Conservation (phyloP, 352 stramenopile genomes). For the Phytophthora multivora region DNA sequence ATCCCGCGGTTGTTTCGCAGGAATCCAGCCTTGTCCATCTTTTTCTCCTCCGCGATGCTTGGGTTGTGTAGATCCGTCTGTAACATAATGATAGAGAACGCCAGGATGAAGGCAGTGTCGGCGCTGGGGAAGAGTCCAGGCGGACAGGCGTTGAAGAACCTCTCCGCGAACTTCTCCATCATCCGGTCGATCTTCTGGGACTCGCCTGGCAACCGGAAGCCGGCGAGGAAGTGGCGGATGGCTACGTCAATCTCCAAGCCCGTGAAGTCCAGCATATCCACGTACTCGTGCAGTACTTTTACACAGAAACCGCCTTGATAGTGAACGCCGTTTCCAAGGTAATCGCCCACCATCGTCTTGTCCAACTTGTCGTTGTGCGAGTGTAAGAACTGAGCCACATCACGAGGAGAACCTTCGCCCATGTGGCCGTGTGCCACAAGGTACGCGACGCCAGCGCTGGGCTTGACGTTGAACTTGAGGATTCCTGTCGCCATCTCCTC, state of each 20-base stretch:
- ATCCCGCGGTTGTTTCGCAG: conserved; percentile 98
- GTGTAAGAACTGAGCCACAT: conserved; percentile 96
- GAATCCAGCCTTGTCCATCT: conserved; percentile 98
- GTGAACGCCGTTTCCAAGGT: conserved; percentile 96
- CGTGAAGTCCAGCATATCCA: conserved; percentile 96
- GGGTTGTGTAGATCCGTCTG: conserved; percentile 98
- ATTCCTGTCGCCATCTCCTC: conserved; percentile 97
- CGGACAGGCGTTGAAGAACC: conserved; percentile 74
- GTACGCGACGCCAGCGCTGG: conserved; percentile 91
- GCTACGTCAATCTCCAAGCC: conserved; percentile 96
- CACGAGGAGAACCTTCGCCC: conserved; percentile 86
- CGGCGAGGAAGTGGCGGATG: conserved; percentile 97
- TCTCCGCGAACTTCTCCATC: conserved; percentile 99
- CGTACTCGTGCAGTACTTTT: conserved; percentile 96
- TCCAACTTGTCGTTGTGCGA: conserved; percentile 93
- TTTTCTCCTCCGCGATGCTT: conserved; percentile 96
- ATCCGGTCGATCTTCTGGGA: conserved; percentile 99
- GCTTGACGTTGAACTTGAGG: conserved; percentile 98
- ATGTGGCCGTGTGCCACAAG: conserved; percentile 93
- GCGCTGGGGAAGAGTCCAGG: conserved; percentile 92
- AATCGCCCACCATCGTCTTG: conserved; percentile 98
- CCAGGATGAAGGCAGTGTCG: conserved; percentile 98
- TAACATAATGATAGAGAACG: conserved; percentile 92
- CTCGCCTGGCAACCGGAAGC: conserved; percentile 98
- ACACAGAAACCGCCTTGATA: conserved; percentile 94